These are phyloP conservation scores for Gossypium australe DNA, from an alignment of 345 rosid genomes.

Conservation along the genomic window DNA sequence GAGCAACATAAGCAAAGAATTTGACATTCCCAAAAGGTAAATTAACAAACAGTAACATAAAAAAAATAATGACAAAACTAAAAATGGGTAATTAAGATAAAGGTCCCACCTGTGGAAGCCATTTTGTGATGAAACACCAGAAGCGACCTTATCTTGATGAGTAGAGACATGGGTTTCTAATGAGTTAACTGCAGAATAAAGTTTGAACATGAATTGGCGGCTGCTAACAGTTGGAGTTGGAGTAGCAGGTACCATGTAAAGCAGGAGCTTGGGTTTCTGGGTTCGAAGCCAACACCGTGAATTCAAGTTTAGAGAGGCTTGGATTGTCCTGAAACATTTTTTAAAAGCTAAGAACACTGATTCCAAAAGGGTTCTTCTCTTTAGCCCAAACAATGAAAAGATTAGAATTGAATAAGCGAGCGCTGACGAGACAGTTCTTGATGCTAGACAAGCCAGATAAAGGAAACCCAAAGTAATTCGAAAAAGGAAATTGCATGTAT, in stretches of 20 bases:
- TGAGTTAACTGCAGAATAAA: conserved; percentile 30
- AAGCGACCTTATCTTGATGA: conserved; percentile 23
- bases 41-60: not conserved
- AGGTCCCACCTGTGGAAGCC: conserved; percentile 39
- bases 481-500: not conserved
- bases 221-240: conserved; percentile 6
- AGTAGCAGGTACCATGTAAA: conserved; percentile 29
- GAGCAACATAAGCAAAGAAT: not conserved
- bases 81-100: not conserved
- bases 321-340: not conserved
- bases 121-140: conserved; percentile 28
- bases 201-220: conserved; percentile 22
- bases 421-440: not conserved
- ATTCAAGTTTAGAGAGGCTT: not conserved
- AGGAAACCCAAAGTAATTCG: not conserved
- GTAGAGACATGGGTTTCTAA: conserved; percentile 22
- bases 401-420: not conserved
- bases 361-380: not conserved
- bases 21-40: not conserved
- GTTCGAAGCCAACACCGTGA: not conserved
- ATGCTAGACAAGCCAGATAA: not conserved
- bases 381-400: not conserved
- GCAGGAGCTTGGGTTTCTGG: conserved; percentile 27
- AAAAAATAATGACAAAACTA: not conserved
- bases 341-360: not conserved